phyloP scores from a whole-genome alignment of 345 rosid genomes.

The Citrus maxima region DNA sequence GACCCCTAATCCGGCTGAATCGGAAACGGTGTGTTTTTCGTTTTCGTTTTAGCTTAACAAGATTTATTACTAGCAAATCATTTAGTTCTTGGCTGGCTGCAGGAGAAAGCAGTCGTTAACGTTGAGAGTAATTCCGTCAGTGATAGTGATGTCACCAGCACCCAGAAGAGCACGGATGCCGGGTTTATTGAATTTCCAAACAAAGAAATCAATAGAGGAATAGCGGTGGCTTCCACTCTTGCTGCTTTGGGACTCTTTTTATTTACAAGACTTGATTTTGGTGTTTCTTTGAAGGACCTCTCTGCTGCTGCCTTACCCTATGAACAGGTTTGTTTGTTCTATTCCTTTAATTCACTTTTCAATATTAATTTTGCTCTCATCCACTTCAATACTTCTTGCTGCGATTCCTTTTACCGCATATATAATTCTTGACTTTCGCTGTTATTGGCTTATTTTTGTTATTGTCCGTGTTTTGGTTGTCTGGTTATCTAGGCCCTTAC shows the following conservation, averaged over 20 bases:
- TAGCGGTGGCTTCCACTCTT: conserved; percentile 36
- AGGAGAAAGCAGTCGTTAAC: conserved; percentile 39
- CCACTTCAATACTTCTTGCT: too few relatives aligned
- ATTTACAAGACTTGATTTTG: conserved; percentile 41
- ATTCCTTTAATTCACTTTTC: neutral
- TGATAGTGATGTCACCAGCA: neutral
- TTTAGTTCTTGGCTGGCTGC: conserved; percentile 17
- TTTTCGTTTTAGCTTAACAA: neutral
- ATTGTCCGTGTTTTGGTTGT: neutral
- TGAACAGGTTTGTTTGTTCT: conserved; percentile 34
- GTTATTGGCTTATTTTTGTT: too few relatives aligned
- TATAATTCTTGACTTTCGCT: too few relatives aligned
- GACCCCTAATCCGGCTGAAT: conserved; percentile 33
- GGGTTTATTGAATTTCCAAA: conserved; percentile 51
- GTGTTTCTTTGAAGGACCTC: conserved; percentile 56
- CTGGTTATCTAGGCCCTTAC: conserved; percentile 59
- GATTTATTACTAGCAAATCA: neutral
- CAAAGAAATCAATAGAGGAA: conserved; percentile 29
- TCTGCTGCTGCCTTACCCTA: conserved; percentile 44
- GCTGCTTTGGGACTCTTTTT: conserved; percentile 44
- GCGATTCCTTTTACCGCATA: too few relatives aligned
- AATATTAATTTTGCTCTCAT: neutral
- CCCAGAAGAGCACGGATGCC: conserved; percentile 19
- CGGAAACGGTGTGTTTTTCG: conserved; percentile 18
- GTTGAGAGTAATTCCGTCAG: conserved; percentile 31